Evolutionary conservation across 768 basidiomycete genomes (phyloP), one percentile per base, ranked within the genome.

Genomic region (Lepiota venenata): DNA sequence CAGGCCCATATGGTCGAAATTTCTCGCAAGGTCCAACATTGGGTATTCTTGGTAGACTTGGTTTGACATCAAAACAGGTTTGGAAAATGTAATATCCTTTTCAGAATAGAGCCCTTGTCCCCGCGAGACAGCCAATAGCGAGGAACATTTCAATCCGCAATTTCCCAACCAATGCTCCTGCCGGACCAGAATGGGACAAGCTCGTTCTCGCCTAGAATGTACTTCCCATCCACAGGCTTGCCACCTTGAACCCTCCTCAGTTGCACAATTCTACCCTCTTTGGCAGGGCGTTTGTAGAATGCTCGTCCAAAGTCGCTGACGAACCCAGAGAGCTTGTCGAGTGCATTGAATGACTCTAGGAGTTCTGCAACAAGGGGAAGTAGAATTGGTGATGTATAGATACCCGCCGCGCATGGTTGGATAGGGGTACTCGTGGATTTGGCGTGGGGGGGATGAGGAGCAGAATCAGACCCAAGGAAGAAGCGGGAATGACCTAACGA

Each of bases 381-480:
- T 16, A 99, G 77, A 60, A 96, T 87, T 4, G 94, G 89, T 3
- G 91, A 92, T 1, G 97, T 98, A 69, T 98, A 98, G 49, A 98
- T 84, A 0, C 97, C 97, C 9, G 97, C 97, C 1, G 97, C 95
- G 69, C 97, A 99, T 15, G 84, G 75, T 29, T 83, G 78, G 16
- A 71, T 71, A 6, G 90, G 87, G 4, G 84, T 81, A 56, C 89
- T 82, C 15, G 80, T 84, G 3, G 88, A 80, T 69, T 93, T 88
- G 50, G 78, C 73, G 25, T 74, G 66, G 27, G 79, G 77, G 4
- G 89, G 85, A 69, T 99, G 97, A 38, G 97, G 97, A 1, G 97
- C 97, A 25, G 91, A 93, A 71, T 99, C 97, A 15, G 92, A 95
- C 16, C 97, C 97, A 52, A 99, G 77, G 82, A 99, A 99, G 72